Conservation (phyloP, 2,329 filamentous ascomycete species). For the Aaosphaeria arxii region DNA sequence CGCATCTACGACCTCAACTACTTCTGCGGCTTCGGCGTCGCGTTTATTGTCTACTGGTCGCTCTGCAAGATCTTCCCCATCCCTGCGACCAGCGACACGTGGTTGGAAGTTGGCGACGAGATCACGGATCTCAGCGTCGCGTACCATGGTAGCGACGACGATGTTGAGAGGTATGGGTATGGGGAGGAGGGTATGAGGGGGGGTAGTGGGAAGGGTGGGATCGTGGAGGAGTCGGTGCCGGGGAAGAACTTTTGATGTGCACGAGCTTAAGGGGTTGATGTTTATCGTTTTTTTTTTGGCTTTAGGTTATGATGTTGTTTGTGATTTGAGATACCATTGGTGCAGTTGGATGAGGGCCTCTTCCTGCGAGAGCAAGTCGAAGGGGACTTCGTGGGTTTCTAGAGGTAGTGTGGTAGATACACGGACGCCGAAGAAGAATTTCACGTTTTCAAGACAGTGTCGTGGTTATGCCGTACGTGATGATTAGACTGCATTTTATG, state of each 20-base stretch:
- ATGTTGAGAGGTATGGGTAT: not conserved
- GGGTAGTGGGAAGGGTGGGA: not conserved
- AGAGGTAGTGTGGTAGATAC: too few relatives aligned
- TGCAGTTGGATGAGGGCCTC: too few relatives aligned
- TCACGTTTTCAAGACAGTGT: too few relatives aligned
- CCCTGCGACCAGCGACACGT: constrained; percentile 69
- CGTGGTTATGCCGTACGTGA: too few relatives aligned
- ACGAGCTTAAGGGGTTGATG: too few relatives aligned
- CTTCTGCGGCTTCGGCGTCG: constrained; percentile 77
- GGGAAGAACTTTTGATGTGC: not conserved
- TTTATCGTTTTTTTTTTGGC: too few relatives aligned
- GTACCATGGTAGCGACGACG: not conserved
- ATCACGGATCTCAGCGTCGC: constrained; percentile 1
- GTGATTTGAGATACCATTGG: too few relatives aligned
- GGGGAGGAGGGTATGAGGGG: not conserved
- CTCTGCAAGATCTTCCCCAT: constrained; percentile 70
- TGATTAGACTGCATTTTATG: too few relatives aligned
- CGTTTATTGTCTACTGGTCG: constrained; percentile 63
- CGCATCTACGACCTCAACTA: constrained; percentile 93
- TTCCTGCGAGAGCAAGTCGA: too few relatives aligned
- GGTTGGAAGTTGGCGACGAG: constrained; percentile 67
- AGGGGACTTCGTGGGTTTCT: too few relatives aligned
- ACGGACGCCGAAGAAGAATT: too few relatives aligned
- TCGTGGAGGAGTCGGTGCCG: not conserved
- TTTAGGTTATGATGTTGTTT: too few relatives aligned